These are phyloP conservation scores for Fusarium pseudoanthophilum DNA, from an alignment of 2,329 filamentous ascomycete species.

Conservation along the genomic window DNA sequence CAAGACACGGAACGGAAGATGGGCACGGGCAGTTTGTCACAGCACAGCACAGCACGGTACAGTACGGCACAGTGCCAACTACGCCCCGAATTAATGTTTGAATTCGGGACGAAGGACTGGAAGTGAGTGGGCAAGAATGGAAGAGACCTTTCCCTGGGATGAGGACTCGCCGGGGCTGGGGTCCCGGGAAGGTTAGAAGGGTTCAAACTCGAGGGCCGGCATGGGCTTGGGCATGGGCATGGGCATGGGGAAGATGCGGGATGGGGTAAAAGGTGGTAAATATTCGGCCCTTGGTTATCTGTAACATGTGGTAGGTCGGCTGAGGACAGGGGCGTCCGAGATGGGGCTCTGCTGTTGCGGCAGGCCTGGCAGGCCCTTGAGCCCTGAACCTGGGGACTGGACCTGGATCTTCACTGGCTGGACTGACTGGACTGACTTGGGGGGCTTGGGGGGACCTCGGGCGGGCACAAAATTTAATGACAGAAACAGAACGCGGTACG, in stretches of 20 bases:
- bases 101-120: conserved; percentile 18
- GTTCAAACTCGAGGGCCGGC: conserved; percentile 14
- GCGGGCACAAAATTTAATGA: conserved; percentile 26
- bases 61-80: conserved; percentile 27
- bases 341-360: conserved; percentile 42
- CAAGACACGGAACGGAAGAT: background rate
- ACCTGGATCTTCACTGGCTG: background rate
- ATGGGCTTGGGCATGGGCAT: background rate
- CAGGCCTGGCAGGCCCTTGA: background rate
- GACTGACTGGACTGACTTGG: background rate
- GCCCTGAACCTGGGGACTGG: background rate
- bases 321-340: conserved; percentile 34
- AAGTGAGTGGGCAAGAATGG: background rate
- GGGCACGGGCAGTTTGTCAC: conserved; percentile 4
- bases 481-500: conserved; percentile 11
- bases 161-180: conserved; percentile 38
- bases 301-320: conserved; percentile 39
- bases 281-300: conserved; percentile 38
- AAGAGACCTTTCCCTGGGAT: background rate
- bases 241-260: conserved; percentile 26
- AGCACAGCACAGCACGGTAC: conserved; percentile 9
- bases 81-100: conserved; percentile 26
- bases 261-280: conserved; percentile 39
- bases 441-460: background rate
- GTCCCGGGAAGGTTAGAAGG: conserved; percentile 35